A percentile compares a stretch with the other conserved stretches of the same genome.
Evolutionary conservation across 768 basidiomycete genomes (phyloP).

Genomic region (Mycena leptocephala): DNA sequence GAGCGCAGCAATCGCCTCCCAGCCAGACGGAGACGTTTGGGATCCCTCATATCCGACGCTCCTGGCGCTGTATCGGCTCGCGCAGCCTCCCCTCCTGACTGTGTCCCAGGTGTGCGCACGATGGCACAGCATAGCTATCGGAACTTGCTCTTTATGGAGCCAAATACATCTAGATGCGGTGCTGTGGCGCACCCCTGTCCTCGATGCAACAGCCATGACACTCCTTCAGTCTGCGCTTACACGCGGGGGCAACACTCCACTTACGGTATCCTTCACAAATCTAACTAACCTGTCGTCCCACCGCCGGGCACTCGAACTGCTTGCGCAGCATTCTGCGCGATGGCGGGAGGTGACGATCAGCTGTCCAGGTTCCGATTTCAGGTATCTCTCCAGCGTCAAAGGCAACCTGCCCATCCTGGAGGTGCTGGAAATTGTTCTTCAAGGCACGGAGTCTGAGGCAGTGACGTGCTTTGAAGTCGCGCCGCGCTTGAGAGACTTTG

Average conservation of each 20-base stretch:
- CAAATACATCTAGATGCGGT: not conserved
- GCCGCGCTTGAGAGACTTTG: not conserved
- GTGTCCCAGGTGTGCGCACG: not conserved
- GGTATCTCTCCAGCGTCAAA: not conserved
- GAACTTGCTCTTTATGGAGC: not conserved
- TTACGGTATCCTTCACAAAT: slow-evolving; percentile 15
- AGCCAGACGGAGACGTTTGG: not conserved
- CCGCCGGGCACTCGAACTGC: not conserved
- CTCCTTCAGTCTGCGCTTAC: not conserved
- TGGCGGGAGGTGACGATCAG: not conserved
- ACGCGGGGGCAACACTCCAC: slow-evolving; percentile 29
- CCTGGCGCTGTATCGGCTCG: not conserved
- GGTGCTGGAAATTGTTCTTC: not conserved
- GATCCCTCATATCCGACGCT: not conserved
- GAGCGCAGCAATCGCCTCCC: not conserved
- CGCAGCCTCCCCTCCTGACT: not conserved
- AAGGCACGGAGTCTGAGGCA: not conserved
- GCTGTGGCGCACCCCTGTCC: not conserved
- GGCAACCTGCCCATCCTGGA: not conserved
- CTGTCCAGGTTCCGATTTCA: not conserved
- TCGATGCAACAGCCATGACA: not conserved
- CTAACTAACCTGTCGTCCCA: not conserved
- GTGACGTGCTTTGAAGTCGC: not conserved
- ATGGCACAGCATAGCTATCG: not conserved
- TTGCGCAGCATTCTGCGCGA: not conserved